A percentile compares a stretch with the other conserved stretches of the same genome.
These are phyloP conservation scores for Tagetes patula DNA, from an alignment of 129 eudicot species.

Conservation along the genomic window DNA sequence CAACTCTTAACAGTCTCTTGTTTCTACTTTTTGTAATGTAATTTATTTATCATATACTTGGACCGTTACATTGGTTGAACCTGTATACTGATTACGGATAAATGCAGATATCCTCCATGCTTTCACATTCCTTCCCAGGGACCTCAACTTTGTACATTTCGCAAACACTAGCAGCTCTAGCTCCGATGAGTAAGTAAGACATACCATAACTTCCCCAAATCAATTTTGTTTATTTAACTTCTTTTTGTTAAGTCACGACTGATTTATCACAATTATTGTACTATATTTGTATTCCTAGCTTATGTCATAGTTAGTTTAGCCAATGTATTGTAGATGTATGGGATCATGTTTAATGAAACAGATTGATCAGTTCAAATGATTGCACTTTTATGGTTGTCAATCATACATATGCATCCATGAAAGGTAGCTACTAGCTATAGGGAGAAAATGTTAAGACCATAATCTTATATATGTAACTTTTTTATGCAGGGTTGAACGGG, in stretches of 20 bases:
- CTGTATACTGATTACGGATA: too few species aligned
- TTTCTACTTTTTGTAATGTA: background rate
- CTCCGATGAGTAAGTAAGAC: slow-evolving; percentile 30
- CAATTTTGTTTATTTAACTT: background rate
- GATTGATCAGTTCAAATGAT: too few species aligned
- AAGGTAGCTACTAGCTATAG: background rate
- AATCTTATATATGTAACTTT: background rate
- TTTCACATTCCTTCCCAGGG: slow-evolving; percentile 40
- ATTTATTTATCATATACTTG: background rate
- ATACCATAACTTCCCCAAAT: background rate
- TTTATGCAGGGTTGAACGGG: slow-evolving; percentile 32
- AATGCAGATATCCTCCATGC: slow-evolving; percentile 54
- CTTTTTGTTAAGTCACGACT: background rate
- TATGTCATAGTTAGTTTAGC: too few species aligned
- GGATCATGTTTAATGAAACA: too few species aligned
- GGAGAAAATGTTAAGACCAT: background rate
- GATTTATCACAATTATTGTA: too few species aligned
- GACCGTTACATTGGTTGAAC: too few species aligned
- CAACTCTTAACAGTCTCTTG: background rate
- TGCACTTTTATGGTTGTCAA: background rate
- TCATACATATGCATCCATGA: background rate
- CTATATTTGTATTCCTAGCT: too few species aligned
- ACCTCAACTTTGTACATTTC: slow-evolving; percentile 41
- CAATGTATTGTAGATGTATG: too few species aligned
- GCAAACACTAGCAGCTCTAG: slow-evolving; percentile 21